These are phyloP conservation scores for Lagenidium giganteum DNA, from an alignment of 352 stramenopile species.

Conservation along the genomic window DNA sequence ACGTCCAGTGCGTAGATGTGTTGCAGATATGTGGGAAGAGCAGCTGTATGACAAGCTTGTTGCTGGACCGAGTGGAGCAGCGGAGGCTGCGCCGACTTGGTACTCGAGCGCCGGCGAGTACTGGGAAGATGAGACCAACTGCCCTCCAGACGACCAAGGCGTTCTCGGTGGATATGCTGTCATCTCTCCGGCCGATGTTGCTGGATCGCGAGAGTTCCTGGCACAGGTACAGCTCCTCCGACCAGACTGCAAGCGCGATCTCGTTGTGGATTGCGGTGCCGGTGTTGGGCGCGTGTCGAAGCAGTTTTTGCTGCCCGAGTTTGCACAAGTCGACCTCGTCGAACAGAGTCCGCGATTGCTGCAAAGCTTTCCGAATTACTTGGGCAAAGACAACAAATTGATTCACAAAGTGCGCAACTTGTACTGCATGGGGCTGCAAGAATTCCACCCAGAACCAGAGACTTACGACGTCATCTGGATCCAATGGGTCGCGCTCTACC, in stretches of 20 bases:
- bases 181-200: slow-evolving; percentile 77
- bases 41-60: not conserved
- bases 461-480: slow-evolving; percentile 96
- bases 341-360: slow-evolving; percentile 93
- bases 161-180: slow-evolving; percentile 91
- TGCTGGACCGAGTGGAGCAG: no score
- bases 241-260: slow-evolving; percentile 39
- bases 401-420: slow-evolving; percentile 56
- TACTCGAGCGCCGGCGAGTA: slow-evolving; percentile 74
- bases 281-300: slow-evolving; percentile 96
- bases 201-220: slow-evolving; percentile 57
- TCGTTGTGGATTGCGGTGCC: slow-evolving; percentile 77
- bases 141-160: slow-evolving; percentile 88
- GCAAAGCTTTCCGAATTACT: slow-evolving; percentile 83
- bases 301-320: slow-evolving; percentile 87
- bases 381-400: slow-evolving; percentile 36
- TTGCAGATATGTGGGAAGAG: no score
- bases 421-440: slow-evolving; percentile 91
- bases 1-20: no score
- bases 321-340: slow-evolving; percentile 89
- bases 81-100: slow-evolving; percentile 46
- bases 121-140: slow-evolving; percentile 90
- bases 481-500: slow-evolving; percentile 95
- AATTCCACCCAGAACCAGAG: slow-evolving; percentile 62
- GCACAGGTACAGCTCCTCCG: slow-evolving; percentile 38